Conservation (phyloP, 2,329 filamentous ascomycete species). For the Aspergillus candidus region DNA sequence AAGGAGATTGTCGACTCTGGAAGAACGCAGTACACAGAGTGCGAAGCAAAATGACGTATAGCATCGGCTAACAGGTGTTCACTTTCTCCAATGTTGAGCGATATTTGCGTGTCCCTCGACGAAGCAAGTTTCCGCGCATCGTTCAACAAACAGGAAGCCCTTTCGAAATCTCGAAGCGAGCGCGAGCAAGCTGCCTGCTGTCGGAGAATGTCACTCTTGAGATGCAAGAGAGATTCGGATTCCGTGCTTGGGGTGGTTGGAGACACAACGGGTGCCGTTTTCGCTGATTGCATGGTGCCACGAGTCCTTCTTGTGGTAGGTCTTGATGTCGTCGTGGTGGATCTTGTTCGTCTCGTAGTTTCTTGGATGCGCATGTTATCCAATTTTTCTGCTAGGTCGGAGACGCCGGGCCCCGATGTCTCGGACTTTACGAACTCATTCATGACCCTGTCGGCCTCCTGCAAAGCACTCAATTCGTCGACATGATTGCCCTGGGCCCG, state of each 20-base stretch:
- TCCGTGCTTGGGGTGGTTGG: slow-evolving; percentile 19
- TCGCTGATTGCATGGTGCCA: slow-evolving; percentile 21
- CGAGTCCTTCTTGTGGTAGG: slow-evolving; percentile 26
- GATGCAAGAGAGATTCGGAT: slow-evolving; percentile 34
- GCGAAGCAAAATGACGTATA: slow-evolving; percentile 56
- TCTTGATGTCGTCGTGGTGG: slow-evolving; percentile 16
- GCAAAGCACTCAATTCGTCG: slow-evolving; percentile 45
- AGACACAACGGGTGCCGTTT: slow-evolving; percentile 17
- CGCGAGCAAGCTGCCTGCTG: slow-evolving; percentile 47
- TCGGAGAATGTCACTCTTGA: slow-evolving; percentile 46
- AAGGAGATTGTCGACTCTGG: slow-evolving; percentile 90
- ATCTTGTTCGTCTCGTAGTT: slow-evolving; percentile 19
- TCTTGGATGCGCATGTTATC: slow-evolving; percentile 35
- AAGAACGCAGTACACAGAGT: slow-evolving; percentile 81
- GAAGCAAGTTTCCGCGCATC: slow-evolving; percentile 28
- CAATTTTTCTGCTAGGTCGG: slow-evolving; percentile 39
- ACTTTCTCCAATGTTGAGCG: slow-evolving; percentile 38
- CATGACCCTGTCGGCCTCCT: slow-evolving; percentile 44
- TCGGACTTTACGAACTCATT: slow-evolving; percentile 33
- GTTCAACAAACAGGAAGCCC: slow-evolving; percentile 51
- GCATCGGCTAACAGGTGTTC: slow-evolving; percentile 34
- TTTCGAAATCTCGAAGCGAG: slow-evolving; percentile 47
- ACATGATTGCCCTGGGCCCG: slow-evolving; percentile 43
- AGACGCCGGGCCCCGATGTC: slow-evolving; percentile 25
- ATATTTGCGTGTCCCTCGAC: slow-evolving; percentile 56